Evolutionary conservation across 108 stramenopile species (phyloP).

Genomic region (Nitzschia sp.): DNA sequence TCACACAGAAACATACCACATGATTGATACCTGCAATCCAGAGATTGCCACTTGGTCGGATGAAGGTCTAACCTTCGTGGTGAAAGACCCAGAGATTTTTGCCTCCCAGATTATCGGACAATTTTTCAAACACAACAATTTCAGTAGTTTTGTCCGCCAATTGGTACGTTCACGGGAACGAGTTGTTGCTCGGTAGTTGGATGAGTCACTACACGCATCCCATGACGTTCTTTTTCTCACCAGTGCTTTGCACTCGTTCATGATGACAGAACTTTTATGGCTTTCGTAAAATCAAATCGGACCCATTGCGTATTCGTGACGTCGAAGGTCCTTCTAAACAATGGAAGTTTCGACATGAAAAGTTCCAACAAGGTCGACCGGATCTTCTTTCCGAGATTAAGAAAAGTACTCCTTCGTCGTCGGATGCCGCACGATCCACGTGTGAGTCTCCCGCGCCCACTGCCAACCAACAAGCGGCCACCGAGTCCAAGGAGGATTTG

Average conservation of each 20-base stretch:
- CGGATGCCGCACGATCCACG: too few species aligned
- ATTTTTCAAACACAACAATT: slow-evolving; percentile 96
- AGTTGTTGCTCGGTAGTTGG: neutral
- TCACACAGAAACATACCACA: slow-evolving; percentile 47
- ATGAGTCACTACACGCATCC: too few species aligned
- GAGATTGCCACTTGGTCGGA: slow-evolving; percentile 70
- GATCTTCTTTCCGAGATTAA: slow-evolving; percentile 74
- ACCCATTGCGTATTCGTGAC: slow-evolving; percentile 60
- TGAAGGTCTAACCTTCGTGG: slow-evolving; percentile 73
- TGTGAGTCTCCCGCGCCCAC: too few species aligned
- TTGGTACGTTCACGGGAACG: slow-evolving; percentile 51
- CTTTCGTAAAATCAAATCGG: slow-evolving; percentile 79
- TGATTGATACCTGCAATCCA: slow-evolving; percentile 71
- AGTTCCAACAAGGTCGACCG: slow-evolving; percentile 68
- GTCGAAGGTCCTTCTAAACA: slow-evolving; percentile 58
- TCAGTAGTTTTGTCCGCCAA: slow-evolving; percentile 88
- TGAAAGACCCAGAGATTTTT: slow-evolving; percentile 75
- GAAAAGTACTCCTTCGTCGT: slow-evolving; percentile 44
- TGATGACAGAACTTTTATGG: slow-evolving; percentile 81
- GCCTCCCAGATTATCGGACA: slow-evolving; percentile 68
- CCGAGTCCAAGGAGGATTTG: too few species aligned
- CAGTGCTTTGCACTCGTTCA: neutral
- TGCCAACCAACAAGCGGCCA: too few species aligned
- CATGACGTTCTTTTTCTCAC: neutral
- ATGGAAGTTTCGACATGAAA: slow-evolving; percentile 82